Evolutionary conservation across 306 rosid genomes (phyloP).

Genomic region (Notholithocarpus densiflorus): DNA sequence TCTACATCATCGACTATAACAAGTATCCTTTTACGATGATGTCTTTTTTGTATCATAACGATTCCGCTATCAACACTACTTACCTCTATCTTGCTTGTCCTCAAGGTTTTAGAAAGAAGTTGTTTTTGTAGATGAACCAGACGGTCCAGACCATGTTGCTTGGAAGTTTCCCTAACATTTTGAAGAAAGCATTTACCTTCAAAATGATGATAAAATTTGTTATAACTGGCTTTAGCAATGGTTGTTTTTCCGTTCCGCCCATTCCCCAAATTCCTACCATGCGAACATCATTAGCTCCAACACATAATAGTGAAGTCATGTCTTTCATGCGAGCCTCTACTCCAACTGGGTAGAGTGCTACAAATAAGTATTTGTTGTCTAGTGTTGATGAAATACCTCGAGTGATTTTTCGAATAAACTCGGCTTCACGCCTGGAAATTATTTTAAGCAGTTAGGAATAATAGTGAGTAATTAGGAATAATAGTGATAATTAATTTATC

Average conservation of each 20-base stretch:
- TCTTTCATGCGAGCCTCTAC: not conserved
- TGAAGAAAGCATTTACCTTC: not conserved
- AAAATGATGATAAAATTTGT: not conserved
- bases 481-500: too few species aligned
- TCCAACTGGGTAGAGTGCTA: not conserved
- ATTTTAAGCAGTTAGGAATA: too few species aligned
- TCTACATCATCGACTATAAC: not conserved
- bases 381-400: accelerated
- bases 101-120: not conserved
- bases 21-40: not conserved
- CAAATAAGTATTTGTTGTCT: not conserved
- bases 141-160: not conserved
- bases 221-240: not conserved
- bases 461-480: too few species aligned
- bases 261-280: not conserved
- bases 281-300: not conserved
- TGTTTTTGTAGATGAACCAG: not conserved
- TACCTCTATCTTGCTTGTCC: not conserved
- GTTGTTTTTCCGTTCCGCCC: constrained; percentile 1
- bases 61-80: not conserved
- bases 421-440: not conserved
- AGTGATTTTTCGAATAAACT: not conserved
- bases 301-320: not conserved
- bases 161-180: not conserved
- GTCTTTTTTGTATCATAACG: not conserved